phyloP scores from a whole-genome alignment of 2,329 filamentous ascomycete genomes.

The Phaeosphaeriaceae sp. region DNA sequence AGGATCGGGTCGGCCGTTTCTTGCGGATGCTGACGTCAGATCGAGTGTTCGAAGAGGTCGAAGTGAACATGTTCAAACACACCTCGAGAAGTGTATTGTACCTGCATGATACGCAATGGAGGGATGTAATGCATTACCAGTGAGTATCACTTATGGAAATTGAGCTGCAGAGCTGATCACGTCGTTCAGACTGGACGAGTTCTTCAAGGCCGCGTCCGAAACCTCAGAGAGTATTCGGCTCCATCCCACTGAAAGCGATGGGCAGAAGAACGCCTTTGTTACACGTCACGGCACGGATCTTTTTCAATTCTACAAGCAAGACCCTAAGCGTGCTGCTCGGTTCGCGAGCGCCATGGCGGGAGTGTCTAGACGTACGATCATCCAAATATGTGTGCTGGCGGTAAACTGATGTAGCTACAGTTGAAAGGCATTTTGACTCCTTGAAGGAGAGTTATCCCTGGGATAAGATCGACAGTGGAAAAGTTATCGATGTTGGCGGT shows the following conservation, averaged over 20 bases:
- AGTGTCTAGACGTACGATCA: conserved; percentile 19
- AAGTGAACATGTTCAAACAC: conserved; percentile 26
- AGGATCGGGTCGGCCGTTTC: conserved; percentile 18
- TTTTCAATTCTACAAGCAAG: conserved; percentile 37
- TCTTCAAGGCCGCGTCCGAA: conserved; percentile 35
- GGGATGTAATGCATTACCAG: conserved; percentile 23
- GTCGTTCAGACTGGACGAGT: conserved; percentile 32
- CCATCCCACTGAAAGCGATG: conserved; percentile 10
- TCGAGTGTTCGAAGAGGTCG: conserved; percentile 23
- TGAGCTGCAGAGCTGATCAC: not conserved
- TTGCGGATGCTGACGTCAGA: conserved; percentile 22
- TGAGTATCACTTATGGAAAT: conserved; percentile 1
- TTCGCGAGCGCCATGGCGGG: conserved; percentile 42
- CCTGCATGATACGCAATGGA: conserved; percentile 17
- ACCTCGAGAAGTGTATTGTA: conserved; percentile 19
- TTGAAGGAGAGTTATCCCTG: conserved; percentile 35
- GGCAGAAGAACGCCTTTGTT: conserved; percentile 27
- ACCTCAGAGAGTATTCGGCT: conserved; percentile 17
- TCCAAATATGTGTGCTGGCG: not conserved
- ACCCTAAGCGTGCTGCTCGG: conserved; percentile 29
- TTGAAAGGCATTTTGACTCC: conserved; percentile 32
- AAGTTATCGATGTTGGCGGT: conserved; percentile 43
- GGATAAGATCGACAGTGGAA: conserved; percentile 27
- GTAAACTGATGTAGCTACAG: not conserved
- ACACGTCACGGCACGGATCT: conserved; percentile 25